Base-by-base conservation (phyloP, 768 basidiomycete species). In the Collybia mongolica region DNA sequence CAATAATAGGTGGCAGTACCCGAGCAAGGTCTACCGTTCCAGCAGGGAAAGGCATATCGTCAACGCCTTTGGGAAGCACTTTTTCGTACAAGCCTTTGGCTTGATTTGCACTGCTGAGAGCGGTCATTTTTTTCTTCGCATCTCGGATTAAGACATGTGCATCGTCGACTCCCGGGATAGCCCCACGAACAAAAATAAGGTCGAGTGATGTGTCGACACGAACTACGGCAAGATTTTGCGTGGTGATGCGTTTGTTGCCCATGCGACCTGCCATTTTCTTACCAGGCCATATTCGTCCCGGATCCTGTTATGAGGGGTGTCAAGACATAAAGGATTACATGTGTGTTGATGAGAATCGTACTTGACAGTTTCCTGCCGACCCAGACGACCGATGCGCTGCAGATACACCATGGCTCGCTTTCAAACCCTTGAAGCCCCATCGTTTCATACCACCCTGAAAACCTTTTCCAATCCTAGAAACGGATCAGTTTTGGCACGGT, bases 241-340 rank as follows among this genome's bases (percentile, higher is more conserved):
- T 77, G 6, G 96, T 98, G 7, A 81, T 80, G 36, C 86, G 84
- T 54, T 82, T 77, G 49, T 84, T 88, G 44, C 97, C 97, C 76
- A 98, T 85, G 19, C 86, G 86, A 28, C 97, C 97, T 8, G 96
- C 84, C 96, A 97, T 98, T 76, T 98, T 98, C 74, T 94, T 97
- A 32, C 97, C 97, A 3, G 97, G 97, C 72, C 90, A 93, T 5
- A 98, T 79, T 60, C 97, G 85, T 41, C 97, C 97, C 20, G 97
- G 96, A 61, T 97, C 94, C 94, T 98, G 38, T 5, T n/a, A 53
- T 14, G 53, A 41, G 37, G 51, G 43, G 42, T 49, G 9, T 22
- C 7, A 2, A 4, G 15, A 22, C 52, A 20, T 45, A 5, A 46
- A 29, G 45, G 23, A 28, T 47, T 41, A 28, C 38, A 40, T 44